Base-by-base conservation (phyloP, 108 stramenopile species). In the Skeletonema menzelii region DNA sequence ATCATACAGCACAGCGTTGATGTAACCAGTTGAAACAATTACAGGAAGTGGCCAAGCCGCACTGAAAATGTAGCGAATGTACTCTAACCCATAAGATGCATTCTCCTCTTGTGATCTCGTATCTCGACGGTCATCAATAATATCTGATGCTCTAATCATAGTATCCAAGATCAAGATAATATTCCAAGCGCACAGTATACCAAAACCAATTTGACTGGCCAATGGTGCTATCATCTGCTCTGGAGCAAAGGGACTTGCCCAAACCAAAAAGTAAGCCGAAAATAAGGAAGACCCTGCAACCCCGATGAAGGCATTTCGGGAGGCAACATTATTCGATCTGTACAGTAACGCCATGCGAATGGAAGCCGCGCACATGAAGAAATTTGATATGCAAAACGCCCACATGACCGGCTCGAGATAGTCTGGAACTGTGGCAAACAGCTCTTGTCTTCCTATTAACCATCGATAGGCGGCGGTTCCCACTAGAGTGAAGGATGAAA, bases 261-360 rank as follows among this genome's bases (percentile, higher is more conserved):
- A 77, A 13, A 77, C 34, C 22, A 77, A 20, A 71, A 56, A 77
- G 27, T 73, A 77, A 12, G 63, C 77, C 12, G 77, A 77, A 69
- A 77, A 77, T 26, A 77, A 28, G 0, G 77, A 77, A 6, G 77
- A 77, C 15, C 55, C 71, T 6, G 64, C 77, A 14, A 72, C 72
- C 30, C 70, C 77, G 28, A 77, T 57, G 61, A 77, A 77, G 11
- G 70, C 77, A 61, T 77, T 77, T 2, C 77, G 35, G 5, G 70
- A 63, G 11, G 77, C 30, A 3, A 77, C 34, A 65, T 77, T 72
- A 37, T 34, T 28, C 31, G 35, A 65, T 32, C 77, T 72, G 27
- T 77, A 66, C 11, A 77, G 44, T 10, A 77, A 72, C 6, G 77
- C 77, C 77, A 77, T 77, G 24, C 77, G 63, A 17, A 72, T 61